phyloP scores from a whole-genome alignment of 148 eudicot genomes.

The Silene latifolia region DNA sequence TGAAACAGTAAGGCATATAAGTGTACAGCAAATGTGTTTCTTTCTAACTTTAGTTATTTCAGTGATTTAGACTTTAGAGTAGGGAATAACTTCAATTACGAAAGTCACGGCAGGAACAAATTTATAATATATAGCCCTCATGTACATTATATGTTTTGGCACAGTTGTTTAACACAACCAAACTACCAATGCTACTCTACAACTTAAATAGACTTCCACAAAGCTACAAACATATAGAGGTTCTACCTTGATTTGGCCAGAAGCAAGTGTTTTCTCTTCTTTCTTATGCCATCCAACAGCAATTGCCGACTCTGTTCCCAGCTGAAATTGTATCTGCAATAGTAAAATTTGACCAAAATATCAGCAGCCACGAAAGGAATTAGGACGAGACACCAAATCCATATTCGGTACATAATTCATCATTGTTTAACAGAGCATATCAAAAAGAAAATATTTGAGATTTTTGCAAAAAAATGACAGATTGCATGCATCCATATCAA shows the following conservation, averaged over 20 bases:
- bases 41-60: neutral
- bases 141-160: neutral
- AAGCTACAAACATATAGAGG: neutral
- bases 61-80: neutral
- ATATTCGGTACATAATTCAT: neutral
- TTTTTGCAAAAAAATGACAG: neutral
- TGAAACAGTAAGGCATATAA: constrained; percentile 1
- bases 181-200: neutral
- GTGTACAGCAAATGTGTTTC: neutral
- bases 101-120: neutral
- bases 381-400: neutral
- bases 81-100: neutral
- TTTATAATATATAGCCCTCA: neutral
- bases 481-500: neutral
- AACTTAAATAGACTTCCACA: neutral
- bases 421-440: neutral
- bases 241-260: constrained; percentile 86
- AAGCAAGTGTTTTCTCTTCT: constrained; percentile 71
- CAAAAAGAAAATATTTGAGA: neutral
- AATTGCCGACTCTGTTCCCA: constrained; percentile 78
- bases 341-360: neutral
- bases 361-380: constrained; percentile 12
- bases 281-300: constrained; percentile 95
- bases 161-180: neutral
- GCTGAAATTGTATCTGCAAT: constrained; percentile 71